phyloP scores from a whole-genome alignment of 192 early-diverging fungal species.

The Kappamyces sp. region DNA sequence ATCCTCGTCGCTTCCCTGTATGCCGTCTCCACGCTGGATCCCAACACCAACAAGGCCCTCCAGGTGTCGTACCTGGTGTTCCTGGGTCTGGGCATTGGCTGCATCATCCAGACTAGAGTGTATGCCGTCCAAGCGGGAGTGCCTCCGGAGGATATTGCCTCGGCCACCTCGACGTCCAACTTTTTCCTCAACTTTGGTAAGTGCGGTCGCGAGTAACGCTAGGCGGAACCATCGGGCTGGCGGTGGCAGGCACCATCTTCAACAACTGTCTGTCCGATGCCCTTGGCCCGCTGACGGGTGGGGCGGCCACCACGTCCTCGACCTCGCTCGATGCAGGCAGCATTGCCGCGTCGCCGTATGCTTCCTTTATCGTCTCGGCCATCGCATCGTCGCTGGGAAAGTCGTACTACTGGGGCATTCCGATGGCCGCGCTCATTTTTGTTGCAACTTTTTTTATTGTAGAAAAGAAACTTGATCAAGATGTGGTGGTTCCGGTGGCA shows the following conservation, averaged over 20 bases:
- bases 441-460: not conserved
- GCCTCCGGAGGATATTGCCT: constrained; percentile 56
- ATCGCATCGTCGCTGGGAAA: constrained; percentile 2
- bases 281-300: constrained; percentile 12
- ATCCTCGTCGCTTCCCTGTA: constrained; percentile 19
- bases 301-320: too few relatives aligned
- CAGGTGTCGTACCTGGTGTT: constrained; percentile 23
- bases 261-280: constrained; percentile 48
- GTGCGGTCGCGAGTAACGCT: not conserved
- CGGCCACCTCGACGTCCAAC: constrained; percentile 62
- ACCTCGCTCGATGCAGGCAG: not conserved
- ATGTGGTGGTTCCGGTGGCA: not conserved
- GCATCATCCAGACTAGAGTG: constrained; percentile 66
- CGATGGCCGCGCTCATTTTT: constrained; percentile 5
- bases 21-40: constrained; percentile 19
- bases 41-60: constrained; percentile 13
- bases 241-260: constrained; percentile 62
- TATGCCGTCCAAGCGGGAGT: constrained; percentile 70
- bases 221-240: constrained; percentile 46
- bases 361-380: not conserved
- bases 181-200: constrained; percentile 47
- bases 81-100: constrained; percentile 47
- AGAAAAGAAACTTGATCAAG: not conserved
- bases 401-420: constrained; percentile 9
- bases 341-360: not conserved